phyloP scores from a whole-genome alignment of 257 asterid genomes.

The Solanum infundibuliforme region DNA sequence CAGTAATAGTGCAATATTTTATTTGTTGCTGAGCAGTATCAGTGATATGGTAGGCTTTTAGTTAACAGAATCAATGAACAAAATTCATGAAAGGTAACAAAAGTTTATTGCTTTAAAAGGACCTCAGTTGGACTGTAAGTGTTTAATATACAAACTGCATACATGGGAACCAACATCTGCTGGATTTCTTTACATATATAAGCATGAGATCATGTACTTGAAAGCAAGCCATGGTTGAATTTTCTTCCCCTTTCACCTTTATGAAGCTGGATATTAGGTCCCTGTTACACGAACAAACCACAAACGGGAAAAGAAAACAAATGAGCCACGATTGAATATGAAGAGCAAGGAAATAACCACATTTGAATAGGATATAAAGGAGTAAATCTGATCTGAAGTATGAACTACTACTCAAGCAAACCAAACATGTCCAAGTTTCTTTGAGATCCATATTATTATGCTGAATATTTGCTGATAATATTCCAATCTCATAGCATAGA shows the following conservation, averaged over 20 bases:
- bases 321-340: neutral
- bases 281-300: conserved; percentile 11
- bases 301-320: neutral
- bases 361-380: neutral
- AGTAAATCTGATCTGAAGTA: neutral
- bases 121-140: neutral
- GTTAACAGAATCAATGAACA: neutral
- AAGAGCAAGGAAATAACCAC: neutral
- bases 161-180: conserved; percentile 7
- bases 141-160: neutral
- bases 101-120: neutral
- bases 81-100: neutral
- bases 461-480: neutral
- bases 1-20: neutral
- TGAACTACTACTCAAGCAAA: neutral
- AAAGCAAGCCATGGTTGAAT: neutral
- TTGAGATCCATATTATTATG: neutral
- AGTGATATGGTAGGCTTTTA: neutral
- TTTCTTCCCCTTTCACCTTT: neutral
- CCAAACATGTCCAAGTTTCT: neutral
- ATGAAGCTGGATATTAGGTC: neutral
- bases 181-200: neutral
- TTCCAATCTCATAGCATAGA: neutral
- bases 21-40: neutral
- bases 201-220: neutral